Conservation (phyloP, 2,329 filamentous ascomycete species). For the Trichoderma gracile region DNA sequence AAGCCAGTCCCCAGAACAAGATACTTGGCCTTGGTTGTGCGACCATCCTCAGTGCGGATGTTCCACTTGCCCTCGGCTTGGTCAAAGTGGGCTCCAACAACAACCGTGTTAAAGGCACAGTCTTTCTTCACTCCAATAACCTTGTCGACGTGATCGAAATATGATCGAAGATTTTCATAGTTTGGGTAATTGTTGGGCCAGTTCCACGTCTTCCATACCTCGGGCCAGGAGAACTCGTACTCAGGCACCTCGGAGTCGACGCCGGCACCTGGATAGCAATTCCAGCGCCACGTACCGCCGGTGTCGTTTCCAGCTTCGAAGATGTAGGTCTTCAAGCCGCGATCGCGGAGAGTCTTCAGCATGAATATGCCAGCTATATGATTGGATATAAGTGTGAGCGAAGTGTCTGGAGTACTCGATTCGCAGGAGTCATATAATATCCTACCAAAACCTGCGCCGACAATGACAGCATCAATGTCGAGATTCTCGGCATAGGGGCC, state of each 20-base stretch:
- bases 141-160: slow-evolving; percentile 62
- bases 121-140: slow-evolving; percentile 58
- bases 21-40: slow-evolving; percentile 51
- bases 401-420: no score
- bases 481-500: slow-evolving; percentile 47
- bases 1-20: slow-evolving; percentile 58
- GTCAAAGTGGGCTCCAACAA: slow-evolving; percentile 54
- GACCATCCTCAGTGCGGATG: slow-evolving; percentile 52
- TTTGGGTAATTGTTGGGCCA: slow-evolving; percentile 56
- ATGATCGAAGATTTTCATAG: slow-evolving; percentile 53
- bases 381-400: not conserved
- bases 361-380: slow-evolving; percentile 48
- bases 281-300: slow-evolving; percentile 59
- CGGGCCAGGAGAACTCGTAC: slow-evolving; percentile 56
- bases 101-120: slow-evolving; percentile 56
- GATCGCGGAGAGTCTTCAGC: slow-evolving; percentile 53
- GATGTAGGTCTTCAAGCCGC: slow-evolving; percentile 50
- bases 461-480: slow-evolving; percentile 47
- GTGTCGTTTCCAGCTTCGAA: slow-evolving; percentile 54
- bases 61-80: slow-evolving; percentile 50
- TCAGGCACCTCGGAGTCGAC: slow-evolving; percentile 57
- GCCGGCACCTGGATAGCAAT: slow-evolving; percentile 55
- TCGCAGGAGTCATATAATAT: not conserved
- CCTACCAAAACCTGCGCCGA: slow-evolving; percentile 49
- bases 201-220: slow-evolving; percentile 56